These are phyloP conservation scores for Aspergillus hiratsukae DNA, from an alignment of 2,329 filamentous ascomycete genomes.

Conservation along the genomic window DNA sequence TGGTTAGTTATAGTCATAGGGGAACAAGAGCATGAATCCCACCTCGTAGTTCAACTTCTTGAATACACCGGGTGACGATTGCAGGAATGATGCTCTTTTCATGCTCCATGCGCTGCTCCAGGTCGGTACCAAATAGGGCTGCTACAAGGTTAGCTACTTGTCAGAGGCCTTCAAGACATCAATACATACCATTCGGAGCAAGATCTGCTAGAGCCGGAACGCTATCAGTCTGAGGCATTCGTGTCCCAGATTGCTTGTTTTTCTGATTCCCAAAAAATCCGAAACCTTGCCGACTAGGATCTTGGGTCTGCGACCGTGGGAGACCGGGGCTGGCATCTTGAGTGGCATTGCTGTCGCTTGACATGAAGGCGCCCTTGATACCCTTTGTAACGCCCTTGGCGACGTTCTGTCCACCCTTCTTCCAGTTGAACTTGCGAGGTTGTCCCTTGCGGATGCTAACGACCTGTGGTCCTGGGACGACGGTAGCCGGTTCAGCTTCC, in stretches of 20 bases:
- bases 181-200: slow-evolving; percentile 36
- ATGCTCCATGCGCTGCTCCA: slow-evolving; percentile 77
- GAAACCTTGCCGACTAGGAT: slow-evolving; percentile 57
- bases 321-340: slow-evolving; percentile 27
- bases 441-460: slow-evolving; percentile 93
- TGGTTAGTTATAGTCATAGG: slow-evolving; percentile 10
- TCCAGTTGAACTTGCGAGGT: slow-evolving; percentile 97
- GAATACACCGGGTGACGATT: slow-evolving; percentile 88
- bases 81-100: slow-evolving; percentile 86
- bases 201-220: slow-evolving; percentile 37
- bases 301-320: slow-evolving; percentile 38
- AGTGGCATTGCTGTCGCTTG: slow-evolving; percentile 53
- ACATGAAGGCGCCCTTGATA: slow-evolving; percentile 84
- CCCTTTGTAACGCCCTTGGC: slow-evolving; percentile 93
- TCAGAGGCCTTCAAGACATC: neutral
- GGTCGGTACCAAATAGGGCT: slow-evolving; percentile 82
- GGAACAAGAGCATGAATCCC: slow-evolving; percentile 14
- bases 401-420: slow-evolving; percentile 90
- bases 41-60: slow-evolving; percentile 91
- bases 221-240: slow-evolving; percentile 42
- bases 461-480: slow-evolving; percentile 76
- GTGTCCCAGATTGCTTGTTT: slow-evolving; percentile 36
- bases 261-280: slow-evolving; percentile 62
- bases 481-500: slow-evolving; percentile 58
- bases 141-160: slow-evolving; percentile 7